Evolutionary conservation across 2,329 filamentous ascomycete species (phyloP).

Genomic region (Onygena corvina): DNA sequence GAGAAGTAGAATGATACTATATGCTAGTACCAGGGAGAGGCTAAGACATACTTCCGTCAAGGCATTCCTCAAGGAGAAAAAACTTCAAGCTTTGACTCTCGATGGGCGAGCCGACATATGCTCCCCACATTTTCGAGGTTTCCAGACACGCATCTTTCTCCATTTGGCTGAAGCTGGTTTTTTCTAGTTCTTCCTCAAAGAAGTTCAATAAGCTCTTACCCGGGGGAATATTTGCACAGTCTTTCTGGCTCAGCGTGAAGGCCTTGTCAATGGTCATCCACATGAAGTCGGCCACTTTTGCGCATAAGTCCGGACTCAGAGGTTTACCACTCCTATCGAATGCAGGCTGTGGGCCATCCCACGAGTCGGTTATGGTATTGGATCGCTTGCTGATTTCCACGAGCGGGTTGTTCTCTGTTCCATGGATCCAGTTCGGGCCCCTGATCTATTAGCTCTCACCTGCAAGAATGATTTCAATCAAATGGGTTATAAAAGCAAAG

Average conservation of each 20-base stretch:
- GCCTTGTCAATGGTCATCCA: conserved; percentile 50
- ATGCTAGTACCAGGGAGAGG: not conserved
- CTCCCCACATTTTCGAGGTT: conserved; percentile 50
- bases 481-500: not conserved
- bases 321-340: conserved; percentile 38
- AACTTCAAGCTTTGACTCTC: conserved; percentile 51
- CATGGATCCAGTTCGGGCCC: conserved; percentile 55
- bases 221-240: conserved; percentile 40
- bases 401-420: conserved; percentile 48
- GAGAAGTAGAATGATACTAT: not conserved
- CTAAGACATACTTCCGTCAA: conserved; percentile 43
- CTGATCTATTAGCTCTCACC: conserved; percentile 32
- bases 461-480: not conserved
- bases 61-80: conserved; percentile 54
- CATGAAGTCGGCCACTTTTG: conserved; percentile 34
- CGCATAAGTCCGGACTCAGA: conserved; percentile 26
- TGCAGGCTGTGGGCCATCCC: conserved; percentile 40
- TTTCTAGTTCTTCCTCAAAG: conserved; percentile 40
- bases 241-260: conserved; percentile 47
- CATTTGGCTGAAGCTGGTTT: conserved; percentile 26
- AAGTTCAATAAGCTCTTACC: conserved; percentile 46
- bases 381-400: conserved; percentile 44
- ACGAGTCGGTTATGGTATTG: conserved; percentile 39
- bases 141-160: conserved; percentile 42
- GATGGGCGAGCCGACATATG: conserved; percentile 50